phyloP scores from a whole-genome alignment of 345 rosid species.

The Acer campestre region DNA sequence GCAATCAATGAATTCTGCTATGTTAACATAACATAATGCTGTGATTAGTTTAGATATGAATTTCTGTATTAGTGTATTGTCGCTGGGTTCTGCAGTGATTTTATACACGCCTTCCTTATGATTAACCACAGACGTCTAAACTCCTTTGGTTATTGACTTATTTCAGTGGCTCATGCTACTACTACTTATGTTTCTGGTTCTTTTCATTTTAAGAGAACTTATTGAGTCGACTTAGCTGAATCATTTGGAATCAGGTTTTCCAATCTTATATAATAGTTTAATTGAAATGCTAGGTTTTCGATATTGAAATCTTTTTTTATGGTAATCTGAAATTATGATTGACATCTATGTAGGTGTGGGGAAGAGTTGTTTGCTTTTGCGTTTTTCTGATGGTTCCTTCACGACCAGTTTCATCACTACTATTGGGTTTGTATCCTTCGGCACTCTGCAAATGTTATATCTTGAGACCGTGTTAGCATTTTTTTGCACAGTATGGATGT shows the following conservation, averaged over 20 bases:
- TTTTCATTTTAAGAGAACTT: neutral
- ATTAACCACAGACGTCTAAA: neutral
- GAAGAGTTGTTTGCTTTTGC: constrained; percentile 91
- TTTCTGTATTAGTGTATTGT: neutral
- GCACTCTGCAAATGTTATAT: neutral
- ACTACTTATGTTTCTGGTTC: neutral
- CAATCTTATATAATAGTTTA: neutral
- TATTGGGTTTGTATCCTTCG: constrained; percentile 59
- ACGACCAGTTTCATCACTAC: constrained; percentile 95
- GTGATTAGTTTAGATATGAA: neutral
- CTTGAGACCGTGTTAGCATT: neutral
- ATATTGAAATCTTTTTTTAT: neutral
- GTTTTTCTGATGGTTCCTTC: constrained; percentile 96
- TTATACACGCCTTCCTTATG: neutral
- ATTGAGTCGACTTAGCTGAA: neutral
- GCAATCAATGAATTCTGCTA: no score
- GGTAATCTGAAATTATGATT: neutral
- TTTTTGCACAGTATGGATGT: neutral
- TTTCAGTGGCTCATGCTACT: neutral
- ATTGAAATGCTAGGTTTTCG: neutral
- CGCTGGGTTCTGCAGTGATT: neutral
- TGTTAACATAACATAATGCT: no score
- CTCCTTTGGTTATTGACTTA: neutral
- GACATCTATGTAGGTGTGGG: constrained; percentile 64
- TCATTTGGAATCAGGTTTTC: neutral